These are phyloP conservation scores for Ceratobasidium sp. DNA, from an alignment of 1,284 basidiomycete genomes.

Conservation along the genomic window DNA sequence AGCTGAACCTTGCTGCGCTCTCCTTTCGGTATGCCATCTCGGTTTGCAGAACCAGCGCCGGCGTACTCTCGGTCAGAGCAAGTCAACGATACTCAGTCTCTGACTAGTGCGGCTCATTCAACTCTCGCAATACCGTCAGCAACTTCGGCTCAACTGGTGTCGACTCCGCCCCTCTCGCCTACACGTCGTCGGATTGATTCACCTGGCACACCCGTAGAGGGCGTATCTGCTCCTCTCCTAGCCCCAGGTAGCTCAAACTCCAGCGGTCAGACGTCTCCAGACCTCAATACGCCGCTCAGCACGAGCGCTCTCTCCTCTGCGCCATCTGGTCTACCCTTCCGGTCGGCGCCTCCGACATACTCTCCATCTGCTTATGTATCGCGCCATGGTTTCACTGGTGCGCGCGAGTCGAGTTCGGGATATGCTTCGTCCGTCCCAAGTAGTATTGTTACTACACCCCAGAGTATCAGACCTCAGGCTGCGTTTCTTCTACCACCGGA, in stretches of 20 bases:
- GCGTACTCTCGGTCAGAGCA: slow-evolving; percentile 31
- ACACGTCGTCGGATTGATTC: background rate
- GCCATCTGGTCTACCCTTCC: background rate
- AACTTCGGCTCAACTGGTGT: background rate
- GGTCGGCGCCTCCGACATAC: slow-evolving; percentile 4
- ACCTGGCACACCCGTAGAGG: background rate
- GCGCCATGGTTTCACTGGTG: slow-evolving; percentile 14
- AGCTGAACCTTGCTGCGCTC: too few species aligned
- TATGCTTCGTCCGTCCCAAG: too few species aligned
- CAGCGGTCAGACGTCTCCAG: background rate
- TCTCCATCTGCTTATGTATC: background rate
- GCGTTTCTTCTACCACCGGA: slow-evolving; percentile 19
- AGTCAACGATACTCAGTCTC: background rate
- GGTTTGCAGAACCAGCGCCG: slow-evolving; percentile 18
- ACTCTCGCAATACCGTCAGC: too few species aligned
- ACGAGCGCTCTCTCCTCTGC: background rate
- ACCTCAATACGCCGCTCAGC: slow-evolving; percentile 5
- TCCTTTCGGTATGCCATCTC: slow-evolving; percentile 5
- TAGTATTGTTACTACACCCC: too few species aligned
- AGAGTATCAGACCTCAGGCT: slow-evolving; percentile 12
- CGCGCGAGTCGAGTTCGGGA: background rate
- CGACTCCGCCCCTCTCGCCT: background rate
- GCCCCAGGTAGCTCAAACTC: background rate
- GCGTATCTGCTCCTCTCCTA: background rate
- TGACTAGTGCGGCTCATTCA: background rate